phyloP scores from a whole-genome alignment of 768 basidiomycete genomes.

The Naganishia antarctica region DNA sequence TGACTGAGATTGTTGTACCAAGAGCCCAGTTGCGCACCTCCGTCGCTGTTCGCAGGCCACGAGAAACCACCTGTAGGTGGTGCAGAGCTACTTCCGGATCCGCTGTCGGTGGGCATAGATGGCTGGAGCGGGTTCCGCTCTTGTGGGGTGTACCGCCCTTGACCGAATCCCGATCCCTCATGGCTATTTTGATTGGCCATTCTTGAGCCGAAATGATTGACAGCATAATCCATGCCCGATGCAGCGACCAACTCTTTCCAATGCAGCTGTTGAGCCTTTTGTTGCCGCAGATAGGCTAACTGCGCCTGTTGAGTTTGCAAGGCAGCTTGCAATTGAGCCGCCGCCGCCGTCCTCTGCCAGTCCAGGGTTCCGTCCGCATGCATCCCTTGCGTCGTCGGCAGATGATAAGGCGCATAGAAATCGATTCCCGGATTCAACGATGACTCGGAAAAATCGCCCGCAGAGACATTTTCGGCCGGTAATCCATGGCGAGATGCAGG shows the following conservation, averaged over 20 bases:
- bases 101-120: not conserved
- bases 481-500: not conserved
- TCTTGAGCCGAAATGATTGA: conserved; percentile 2
- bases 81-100: not conserved
- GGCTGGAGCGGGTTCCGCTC: not conserved
- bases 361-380: conserved; percentile 24
- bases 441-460: not conserved
- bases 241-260: conserved; percentile 24
- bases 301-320: conserved; percentile 28
- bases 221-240: conserved; percentile 12
- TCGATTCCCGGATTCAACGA: conserved; percentile 1
- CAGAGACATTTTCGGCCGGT: conserved; percentile 17
- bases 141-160: not conserved
- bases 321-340: conserved; percentile 24
- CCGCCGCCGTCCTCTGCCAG: conserved; percentile 23
- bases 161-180: not conserved
- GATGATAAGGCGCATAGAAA: conserved; percentile 21
- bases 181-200: not conserved
- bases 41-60: not conserved
- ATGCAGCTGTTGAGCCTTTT: conserved; percentile 25
- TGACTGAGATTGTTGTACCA: conserved; percentile 10
- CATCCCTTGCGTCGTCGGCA: conserved; percentile 12
- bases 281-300: conserved; percentile 24
- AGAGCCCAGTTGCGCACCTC: not conserved
- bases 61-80: not conserved